Percentiles rank a stretch among this genome's conserved stretches.
phyloP scores from a whole-genome alignment of 768 basidiomycete genomes.

The Chiua virens region DNA sequence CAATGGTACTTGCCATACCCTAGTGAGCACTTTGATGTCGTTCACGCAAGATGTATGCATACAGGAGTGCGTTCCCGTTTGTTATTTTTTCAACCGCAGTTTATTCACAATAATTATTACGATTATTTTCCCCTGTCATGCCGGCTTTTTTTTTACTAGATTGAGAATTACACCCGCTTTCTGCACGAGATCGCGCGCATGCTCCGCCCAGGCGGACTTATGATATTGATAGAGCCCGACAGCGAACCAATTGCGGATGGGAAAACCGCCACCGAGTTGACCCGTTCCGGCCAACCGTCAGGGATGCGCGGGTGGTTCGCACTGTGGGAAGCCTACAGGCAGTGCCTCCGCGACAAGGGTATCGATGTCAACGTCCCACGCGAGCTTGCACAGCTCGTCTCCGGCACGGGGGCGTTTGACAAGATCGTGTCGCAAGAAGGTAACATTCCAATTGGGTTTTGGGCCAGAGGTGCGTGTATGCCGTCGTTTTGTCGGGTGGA shows the following conservation, averaged over 20 bases:
- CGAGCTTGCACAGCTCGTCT: conserved; percentile 51
- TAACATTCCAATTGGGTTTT: conserved; percentile 67
- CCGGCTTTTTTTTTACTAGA: conserved; percentile 38
- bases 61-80: conserved; percentile 43
- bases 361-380: conserved; percentile 60
- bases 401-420: conserved; percentile 52
- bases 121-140: background rate
- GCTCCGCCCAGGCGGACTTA: conserved; percentile 67
- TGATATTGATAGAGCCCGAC: conserved; percentile 65
- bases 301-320: conserved; percentile 60
- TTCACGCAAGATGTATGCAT: conserved; percentile 70
- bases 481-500: conserved; percentile 5
- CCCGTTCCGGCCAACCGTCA: conserved; percentile 31
- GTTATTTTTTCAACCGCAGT: no score
- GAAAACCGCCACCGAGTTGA: conserved; percentile 38
- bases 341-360: conserved; percentile 49
- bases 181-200: conserved; percentile 62
- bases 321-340: conserved; percentile 62
- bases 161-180: conserved; percentile 60
- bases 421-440: conserved; percentile 54
- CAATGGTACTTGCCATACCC: conserved; percentile 61
- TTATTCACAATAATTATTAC: background rate
- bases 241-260: conserved; percentile 50
- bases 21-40: conserved; percentile 60
- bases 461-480: conserved; percentile 53